Base-by-base conservation (phyloP, 2,329 filamentous ascomycete species). In the Xylariaceae sp. region DNA sequence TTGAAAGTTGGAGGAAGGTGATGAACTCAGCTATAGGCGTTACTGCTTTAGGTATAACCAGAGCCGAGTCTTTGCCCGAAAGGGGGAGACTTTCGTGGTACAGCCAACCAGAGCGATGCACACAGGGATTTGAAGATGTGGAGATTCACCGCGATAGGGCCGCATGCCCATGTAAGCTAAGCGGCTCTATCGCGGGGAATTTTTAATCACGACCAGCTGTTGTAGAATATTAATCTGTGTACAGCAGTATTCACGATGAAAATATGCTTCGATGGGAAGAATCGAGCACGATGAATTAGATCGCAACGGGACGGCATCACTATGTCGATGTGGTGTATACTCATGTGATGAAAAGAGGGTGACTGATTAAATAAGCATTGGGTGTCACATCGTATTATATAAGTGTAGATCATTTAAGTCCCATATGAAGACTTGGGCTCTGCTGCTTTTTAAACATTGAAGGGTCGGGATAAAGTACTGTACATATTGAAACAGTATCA, bases 181-280 rank as follows among this genome's bases (percentile, higher is more conserved):
- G 62, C 68, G 68, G 68, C 66, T 70, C 66, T 68, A 69, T 68
- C 65, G 63, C 68, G 68, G 67, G 65, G 66, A 67, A 66, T 70
- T 67, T 50, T 36, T 49, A 56, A 31, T 52, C 31, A 40, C 36
- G 31, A 52, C 24, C 17, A 48, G 29, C 36, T 50, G 29, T n/a
- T 46, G 37, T 40, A 36, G 29, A 44, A 44, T 9, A 31, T 31
- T 31, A 6, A 12, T 31, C 7, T 31, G 12, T 31, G 28, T 31
- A 31, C 28, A 31, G 28, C 28, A 31, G 28, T 31, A 31, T 31
- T n/a, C n/a, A 36, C 6, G 21, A 58, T 31, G 14, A n/a, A n/a
- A n/a, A n/a, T n/a, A 31, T 17, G 46, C 40, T 19, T 51, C 41
- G 14, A 29, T 6, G 26, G 21, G 6, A 31, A 23, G 26, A 39